Evolutionary conservation across 208 protist genomes (phyloP), one percentile per base, ranked within the genome.

Genomic region (Histomonas meleagridis): DNA sequence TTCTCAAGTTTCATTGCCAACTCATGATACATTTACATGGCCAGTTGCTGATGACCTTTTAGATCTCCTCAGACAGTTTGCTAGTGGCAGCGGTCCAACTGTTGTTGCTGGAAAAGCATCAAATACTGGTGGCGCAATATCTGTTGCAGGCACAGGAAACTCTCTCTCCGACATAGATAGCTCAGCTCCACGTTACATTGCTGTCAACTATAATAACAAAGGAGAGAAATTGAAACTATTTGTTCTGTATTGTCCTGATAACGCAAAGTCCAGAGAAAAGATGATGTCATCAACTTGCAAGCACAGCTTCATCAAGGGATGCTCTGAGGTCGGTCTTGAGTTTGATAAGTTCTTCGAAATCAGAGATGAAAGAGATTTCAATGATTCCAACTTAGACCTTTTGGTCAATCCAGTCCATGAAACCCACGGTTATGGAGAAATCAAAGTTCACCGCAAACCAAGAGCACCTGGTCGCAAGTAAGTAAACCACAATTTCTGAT

Each of bases 261-360:
- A 4, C 9, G 70, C 70, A 1, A 81, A 81, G n/a, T 43, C 70
- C 23, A 35, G 70, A 32, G 70, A 81, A 23, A 81, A 81, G 70
- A 81, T 81, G 70, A 81, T 81, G 70, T 81, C 70, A 51, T 81
- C 70, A n/a, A 81, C 70, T 32, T 81, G 70, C 70, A 81, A 81
- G 43, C 16, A 4, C 12, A 46, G n/a, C 32, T 81, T 81, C 70
- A 7, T 81, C 35, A 81, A 81, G 43, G 70, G 70, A 48, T 81
- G 70, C 70, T 32, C 48, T 18, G 70, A 81, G n/a, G 9, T 3
- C 43, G 70, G 70, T 23, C 7, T 81, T n/a, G 43, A 48, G n/a
- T 81, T 81, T 23, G 43, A 46, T 51, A 32, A 81, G 43, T 23
- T 23, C 10, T 81, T 81, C 7, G 70, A 81, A 81, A 35, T 81